Percentiles rank a stretch among this genome's conserved stretches.
Evolutionary conservation across 371 early-diverging fungal genomes (phyloP).

Genomic region (Zychaea mexicana): DNA sequence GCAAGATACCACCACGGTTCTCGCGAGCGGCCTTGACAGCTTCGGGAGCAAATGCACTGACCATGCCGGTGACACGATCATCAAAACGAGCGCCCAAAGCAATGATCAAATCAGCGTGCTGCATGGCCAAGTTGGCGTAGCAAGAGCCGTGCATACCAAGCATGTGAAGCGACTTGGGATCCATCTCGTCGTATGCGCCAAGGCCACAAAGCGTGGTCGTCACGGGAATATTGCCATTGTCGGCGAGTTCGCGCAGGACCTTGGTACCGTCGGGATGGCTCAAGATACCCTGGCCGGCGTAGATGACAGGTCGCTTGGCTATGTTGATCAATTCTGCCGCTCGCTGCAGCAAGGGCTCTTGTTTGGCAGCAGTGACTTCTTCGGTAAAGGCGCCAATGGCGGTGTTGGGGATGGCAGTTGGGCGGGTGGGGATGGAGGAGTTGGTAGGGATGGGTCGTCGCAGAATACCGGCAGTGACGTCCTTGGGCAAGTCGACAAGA

Average conservation of each 20-base stretch:
- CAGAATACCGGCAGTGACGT: constrained; percentile 91
- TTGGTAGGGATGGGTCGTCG: constrained; percentile 81
- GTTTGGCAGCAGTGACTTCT: constrained; percentile 49
- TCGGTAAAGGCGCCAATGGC: constrained; percentile 48
- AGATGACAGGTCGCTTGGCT: constrained; percentile 92
- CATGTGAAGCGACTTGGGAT: constrained; percentile 93
- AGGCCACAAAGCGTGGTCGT: constrained; percentile 94
- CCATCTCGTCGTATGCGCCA: constrained; percentile 91
- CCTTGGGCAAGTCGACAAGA: constrained; percentile 96
- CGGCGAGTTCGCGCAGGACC: constrained; percentile 78
- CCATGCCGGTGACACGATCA: constrained; percentile 95
- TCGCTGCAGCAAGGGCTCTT: constrained; percentile 54
- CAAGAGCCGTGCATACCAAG: constrained; percentile 98
- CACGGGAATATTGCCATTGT: constrained; percentile 91
- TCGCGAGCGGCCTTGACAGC: constrained; percentile 87
- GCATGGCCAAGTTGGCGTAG: constrained; percentile 97
- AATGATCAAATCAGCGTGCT: constrained; percentile 92
- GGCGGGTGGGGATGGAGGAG: constrained; percentile 66
- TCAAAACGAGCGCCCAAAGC: constrained; percentile 98
- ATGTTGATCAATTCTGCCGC: constrained; percentile 85
- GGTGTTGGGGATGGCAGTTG: constrained; percentile 53
- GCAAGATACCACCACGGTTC: constrained; percentile 93
- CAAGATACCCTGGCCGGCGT: constrained; percentile 93
- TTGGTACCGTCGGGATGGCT: constrained; percentile 82
- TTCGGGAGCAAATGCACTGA: constrained; percentile 88